Percentiles rank a stretch among this genome's conserved stretches.
Evolutionary conservation across 2,329 filamentous ascomycete species (phyloP).

Genomic region (Cercospora sojina): DNA sequence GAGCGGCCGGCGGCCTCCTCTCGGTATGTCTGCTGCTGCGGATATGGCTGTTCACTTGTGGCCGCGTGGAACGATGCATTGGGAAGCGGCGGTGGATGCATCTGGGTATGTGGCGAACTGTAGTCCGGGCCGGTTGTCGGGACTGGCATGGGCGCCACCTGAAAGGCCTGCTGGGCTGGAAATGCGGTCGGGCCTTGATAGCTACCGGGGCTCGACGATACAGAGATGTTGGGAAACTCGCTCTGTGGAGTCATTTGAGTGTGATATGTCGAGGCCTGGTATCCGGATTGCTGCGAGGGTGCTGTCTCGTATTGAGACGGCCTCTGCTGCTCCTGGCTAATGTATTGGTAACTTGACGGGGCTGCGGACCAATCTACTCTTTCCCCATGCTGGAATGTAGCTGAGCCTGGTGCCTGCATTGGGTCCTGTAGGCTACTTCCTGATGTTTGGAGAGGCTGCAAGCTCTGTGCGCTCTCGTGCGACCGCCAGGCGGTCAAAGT

Average conservation of each 20-base stretch:
- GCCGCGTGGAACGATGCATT: slow-evolving; percentile 26
- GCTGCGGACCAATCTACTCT: slow-evolving; percentile 28
- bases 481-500: slow-evolving; percentile 34
- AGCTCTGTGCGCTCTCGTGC: slow-evolving; percentile 28
- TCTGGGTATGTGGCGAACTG: slow-evolving; percentile 28
- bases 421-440: slow-evolving; percentile 23
- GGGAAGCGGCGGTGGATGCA: slow-evolving; percentile 32
- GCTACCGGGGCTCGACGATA: slow-evolving; percentile 27
- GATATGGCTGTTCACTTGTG: slow-evolving; percentile 27
- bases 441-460: slow-evolving; percentile 13
- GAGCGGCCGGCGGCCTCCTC: slow-evolving; percentile 26
- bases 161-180: slow-evolving; percentile 22
- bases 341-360: slow-evolving; percentile 29
- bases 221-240: slow-evolving; percentile 30
- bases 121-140: slow-evolving; percentile 24
- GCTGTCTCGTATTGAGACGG: slow-evolving; percentile 30
- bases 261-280: slow-evolving; percentile 25
- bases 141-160: slow-evolving; percentile 29
- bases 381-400: slow-evolving; percentile 24
- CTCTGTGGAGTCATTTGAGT: slow-evolving; percentile 25
- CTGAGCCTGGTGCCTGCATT: slow-evolving; percentile 16
- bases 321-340: slow-evolving; percentile 27
- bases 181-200: slow-evolving; percentile 25
- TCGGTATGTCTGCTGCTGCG: slow-evolving; percentile 26
- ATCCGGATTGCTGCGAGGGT: slow-evolving; percentile 22